A percentile compares a stretch with the other conserved stretches of the same genome.
phyloP scores from a whole-genome alignment of 345 rosid species.

The Barbarea vulgaris region DNA sequence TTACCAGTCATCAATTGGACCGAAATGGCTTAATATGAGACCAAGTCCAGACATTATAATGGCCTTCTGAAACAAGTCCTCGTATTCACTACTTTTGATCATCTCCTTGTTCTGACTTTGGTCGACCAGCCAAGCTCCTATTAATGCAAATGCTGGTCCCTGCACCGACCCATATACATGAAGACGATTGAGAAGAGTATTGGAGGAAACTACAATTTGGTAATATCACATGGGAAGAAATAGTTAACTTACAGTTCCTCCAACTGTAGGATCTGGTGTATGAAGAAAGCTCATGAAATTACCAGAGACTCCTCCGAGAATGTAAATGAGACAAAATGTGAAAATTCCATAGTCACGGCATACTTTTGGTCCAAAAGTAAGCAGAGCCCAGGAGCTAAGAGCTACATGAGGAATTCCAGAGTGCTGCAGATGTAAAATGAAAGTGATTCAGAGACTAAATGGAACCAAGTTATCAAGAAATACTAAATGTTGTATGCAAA shows the following conservation, averaged over 20 bases:
- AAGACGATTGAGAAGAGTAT: not conserved
- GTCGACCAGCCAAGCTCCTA: slow-evolving; percentile 88
- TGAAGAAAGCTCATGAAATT: slow-evolving; percentile 88
- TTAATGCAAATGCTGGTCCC: slow-evolving; percentile 83
- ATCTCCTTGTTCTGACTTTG: slow-evolving; percentile 67
- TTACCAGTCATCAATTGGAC: slow-evolving; percentile 85
- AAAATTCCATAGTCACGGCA: slow-evolving; percentile 75
- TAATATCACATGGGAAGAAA: not conserved
- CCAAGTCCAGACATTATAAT: slow-evolving; percentile 60
- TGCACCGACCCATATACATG: slow-evolving; percentile 28
- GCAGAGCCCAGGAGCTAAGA: slow-evolving; percentile 81
- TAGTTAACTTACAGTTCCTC: slow-evolving; percentile 71
- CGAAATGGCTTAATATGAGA: slow-evolving; percentile 74
- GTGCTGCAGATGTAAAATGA: slow-evolving; percentile 53
- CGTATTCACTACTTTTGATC: slow-evolving; percentile 49
- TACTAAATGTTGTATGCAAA: not conserved
- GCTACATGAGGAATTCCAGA: slow-evolving; percentile 75
- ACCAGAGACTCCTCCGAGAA: slow-evolving; percentile 88
- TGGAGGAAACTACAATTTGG: not conserved
- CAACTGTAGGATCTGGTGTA: slow-evolving; percentile 78
- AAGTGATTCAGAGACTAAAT: slow-evolving; percentile 17
- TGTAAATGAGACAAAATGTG: slow-evolving; percentile 72
- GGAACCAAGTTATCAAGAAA: slow-evolving; percentile 15
- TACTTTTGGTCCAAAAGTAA: slow-evolving; percentile 76
- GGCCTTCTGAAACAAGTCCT: slow-evolving; percentile 74